Evolutionary conservation across 495 filamentous ascomycete genomes (phyloP), one percentile per base, ranked within the genome.

Genomic region (Elasticomyces elasticus): DNA sequence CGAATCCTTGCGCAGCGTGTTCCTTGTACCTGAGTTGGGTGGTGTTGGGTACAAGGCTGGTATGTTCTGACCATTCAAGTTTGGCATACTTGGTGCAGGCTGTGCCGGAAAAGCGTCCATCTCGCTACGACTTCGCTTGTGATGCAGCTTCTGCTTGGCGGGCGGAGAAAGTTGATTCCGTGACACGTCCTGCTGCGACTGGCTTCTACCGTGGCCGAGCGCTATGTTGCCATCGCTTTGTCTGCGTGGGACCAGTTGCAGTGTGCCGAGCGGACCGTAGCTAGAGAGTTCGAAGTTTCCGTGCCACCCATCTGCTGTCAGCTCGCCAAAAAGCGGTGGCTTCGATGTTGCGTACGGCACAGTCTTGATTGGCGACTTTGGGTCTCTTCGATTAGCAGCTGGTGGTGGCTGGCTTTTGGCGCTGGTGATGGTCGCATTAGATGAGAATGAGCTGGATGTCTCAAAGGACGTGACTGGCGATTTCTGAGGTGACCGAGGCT

Each of bases 321-420:
- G 56, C 58, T 79, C 77, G 2, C 76, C 76, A 66, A 80, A 80
- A 24, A 77, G 60, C 17, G 74, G 42, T 40, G 35, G 75, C 41
- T 68, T 67, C 10, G 69, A 69, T 37, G 15, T 57, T 9, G 33
- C 13, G 17, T 50, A 60, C 22, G 55, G 35, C 5, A 26, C 47
- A 13, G 35, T 35, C 40, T 49, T 40, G 20, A 28, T 19, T 46
- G 42, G 33, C 19, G 28, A 11, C 35, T 40, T 35, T 31, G 52
- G 9, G 12, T 52, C 23, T 25, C 38, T 33, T 13, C 46, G 48
- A 31, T 41, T 55, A 20, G 40, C 38, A 5, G 55, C 51, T 11
- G 26, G 7, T 5, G 38, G 55, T 5, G 60, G 51, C 52, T 52
- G 47, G 47, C 48, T 60, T 19, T 49, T 53, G 10, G 50, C 30